phyloP scores from a whole-genome alignment of 208 protist species.

The Leptomonas pyrrhocoris region DNA sequence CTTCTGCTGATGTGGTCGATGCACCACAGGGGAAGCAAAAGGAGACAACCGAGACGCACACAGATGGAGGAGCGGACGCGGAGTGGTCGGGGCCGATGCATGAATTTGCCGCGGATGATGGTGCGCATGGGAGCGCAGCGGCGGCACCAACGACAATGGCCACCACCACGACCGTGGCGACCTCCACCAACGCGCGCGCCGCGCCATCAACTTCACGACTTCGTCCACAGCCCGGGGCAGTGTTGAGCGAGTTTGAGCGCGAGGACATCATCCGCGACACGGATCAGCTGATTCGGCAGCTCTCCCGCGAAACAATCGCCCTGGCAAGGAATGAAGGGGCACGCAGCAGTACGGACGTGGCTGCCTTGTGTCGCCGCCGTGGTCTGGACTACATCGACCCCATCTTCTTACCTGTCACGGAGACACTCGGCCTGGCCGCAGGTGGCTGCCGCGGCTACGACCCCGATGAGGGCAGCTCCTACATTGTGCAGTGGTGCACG shows the following conservation, averaged over 20 bases:
- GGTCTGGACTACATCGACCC: slow-evolving; percentile 63
- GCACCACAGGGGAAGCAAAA: background rate
- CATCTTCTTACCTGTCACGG: slow-evolving; percentile 50
- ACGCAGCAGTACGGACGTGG: slow-evolving; percentile 23
- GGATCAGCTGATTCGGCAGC: slow-evolving; percentile 26
- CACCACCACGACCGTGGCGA: background rate
- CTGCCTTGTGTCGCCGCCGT: slow-evolving; percentile 40
- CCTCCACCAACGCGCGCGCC: background rate
- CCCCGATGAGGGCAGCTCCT: slow-evolving; percentile 4
- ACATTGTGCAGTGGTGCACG: slow-evolving; percentile 41
- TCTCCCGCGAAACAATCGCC: slow-evolving; percentile 27
- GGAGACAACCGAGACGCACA: background rate
- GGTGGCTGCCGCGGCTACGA: slow-evolving; percentile 32
- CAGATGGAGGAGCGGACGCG: background rate
- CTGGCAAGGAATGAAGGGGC: slow-evolving; percentile 26
- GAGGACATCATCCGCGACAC: slow-evolving; percentile 33
- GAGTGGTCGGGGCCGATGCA: slow-evolving; percentile 43
- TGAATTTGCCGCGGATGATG: slow-evolving; percentile 5
- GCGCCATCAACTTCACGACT: background rate
- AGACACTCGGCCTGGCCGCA: slow-evolving; percentile 31
- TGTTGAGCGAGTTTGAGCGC: slow-evolving; percentile 14
- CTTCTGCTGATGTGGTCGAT: background rate
- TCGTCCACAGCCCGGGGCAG: background rate
- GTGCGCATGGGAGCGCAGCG: background rate
- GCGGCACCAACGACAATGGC: background rate